Conservation (phyloP, 176 grass and related monocot species). For the Tuctoria greenei region DNA sequence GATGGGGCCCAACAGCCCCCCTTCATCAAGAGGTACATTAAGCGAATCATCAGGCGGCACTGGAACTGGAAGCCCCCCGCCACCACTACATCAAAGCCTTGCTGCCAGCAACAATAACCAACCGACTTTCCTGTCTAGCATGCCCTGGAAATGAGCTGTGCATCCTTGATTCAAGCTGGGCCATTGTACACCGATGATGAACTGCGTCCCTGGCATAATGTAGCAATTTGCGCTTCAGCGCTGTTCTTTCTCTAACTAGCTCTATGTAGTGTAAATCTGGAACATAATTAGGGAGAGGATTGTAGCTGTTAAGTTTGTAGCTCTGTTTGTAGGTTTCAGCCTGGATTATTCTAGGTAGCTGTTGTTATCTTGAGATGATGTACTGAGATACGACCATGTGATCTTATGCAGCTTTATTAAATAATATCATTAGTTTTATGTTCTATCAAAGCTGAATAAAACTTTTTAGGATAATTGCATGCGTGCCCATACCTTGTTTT, state of each 20-base stretch:
- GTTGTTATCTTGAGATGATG: slow-evolving; percentile 28
- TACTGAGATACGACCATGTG: slow-evolving; percentile 31
- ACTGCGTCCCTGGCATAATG: slow-evolving; percentile 25
- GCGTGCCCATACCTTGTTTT: not conserved
- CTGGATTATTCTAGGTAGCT: slow-evolving; percentile 22
- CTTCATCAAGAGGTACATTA: slow-evolving; percentile 76
- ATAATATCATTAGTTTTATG: slow-evolving; percentile 16
- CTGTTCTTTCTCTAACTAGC: slow-evolving; percentile 30
- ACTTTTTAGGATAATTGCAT: not conserved
- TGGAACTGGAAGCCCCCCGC: slow-evolving; percentile 72
- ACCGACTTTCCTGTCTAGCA: slow-evolving; percentile 55
- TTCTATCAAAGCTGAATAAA: not conserved
- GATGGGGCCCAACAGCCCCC: slow-evolving; percentile 51
- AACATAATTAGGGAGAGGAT: slow-evolving; percentile 35
- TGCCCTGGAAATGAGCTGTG: slow-evolving; percentile 80
- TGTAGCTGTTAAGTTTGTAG: slow-evolving; percentile 41
- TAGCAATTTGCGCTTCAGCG: slow-evolving; percentile 18
- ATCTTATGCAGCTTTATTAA: slow-evolving; percentile 17
- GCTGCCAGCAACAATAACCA: slow-evolving; percentile 52
- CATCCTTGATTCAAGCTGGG: slow-evolving; percentile 11
- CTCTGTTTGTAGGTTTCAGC: slow-evolving; percentile 35
- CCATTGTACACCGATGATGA: not conserved
- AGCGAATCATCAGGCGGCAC: slow-evolving; percentile 72
- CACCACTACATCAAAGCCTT: slow-evolving; percentile 52
- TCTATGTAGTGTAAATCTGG: slow-evolving; percentile 47